Evolutionary conservation across 1,139 yeast genomes (phyloP), one percentile per base, ranked within the genome.

Genomic region (Torulaspora globosa): DNA sequence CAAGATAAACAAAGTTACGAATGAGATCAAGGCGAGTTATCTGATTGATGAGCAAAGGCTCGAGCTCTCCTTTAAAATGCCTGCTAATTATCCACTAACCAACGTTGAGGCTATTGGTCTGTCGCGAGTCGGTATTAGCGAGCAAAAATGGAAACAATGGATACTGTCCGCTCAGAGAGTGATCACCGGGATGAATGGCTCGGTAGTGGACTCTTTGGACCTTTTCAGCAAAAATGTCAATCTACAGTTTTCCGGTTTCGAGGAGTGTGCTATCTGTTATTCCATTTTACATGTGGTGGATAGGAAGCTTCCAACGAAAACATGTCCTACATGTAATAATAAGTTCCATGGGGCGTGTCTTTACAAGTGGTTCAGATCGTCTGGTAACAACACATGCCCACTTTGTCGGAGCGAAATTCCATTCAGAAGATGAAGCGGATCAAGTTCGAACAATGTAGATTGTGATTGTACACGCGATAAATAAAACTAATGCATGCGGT

Each of bases 261-360:
- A 88, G 57, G 97, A 92, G 52, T 92, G 99, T 74, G 95, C 97
- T 5, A 89, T 92, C 60, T 92, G 99, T 66, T 92, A 90, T 64
- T 83, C 95, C 3, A 84, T 90, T 53, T 72, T 89, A 53, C 96
- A 90, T 61, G 74, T 73, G 10, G 92, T 86, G 56, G 97, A 90
- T 60, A 85, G 86, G 60, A 84, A 96, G 3, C 74, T 92, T 50
- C 98, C 99, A 4, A 80, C 88, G 30, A 90, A 89, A 68, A 77
- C 76, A 5, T 92, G 99, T 68, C 74, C 84, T 11, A 89, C 96
- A 0, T 92, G 99, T 73, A 80, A 80, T 60, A 90, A 94, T 71
- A 87, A 84, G 66, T 92, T 90, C 73, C 99, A 92, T 65, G 84
- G 96, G n/a, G 96, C 94, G 9, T 92, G 99, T 73, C 73, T 92